Base-by-base conservation (phyloP, 192 early-diverging fungal genomes). In the Umbelopsis isabellina region DNA sequence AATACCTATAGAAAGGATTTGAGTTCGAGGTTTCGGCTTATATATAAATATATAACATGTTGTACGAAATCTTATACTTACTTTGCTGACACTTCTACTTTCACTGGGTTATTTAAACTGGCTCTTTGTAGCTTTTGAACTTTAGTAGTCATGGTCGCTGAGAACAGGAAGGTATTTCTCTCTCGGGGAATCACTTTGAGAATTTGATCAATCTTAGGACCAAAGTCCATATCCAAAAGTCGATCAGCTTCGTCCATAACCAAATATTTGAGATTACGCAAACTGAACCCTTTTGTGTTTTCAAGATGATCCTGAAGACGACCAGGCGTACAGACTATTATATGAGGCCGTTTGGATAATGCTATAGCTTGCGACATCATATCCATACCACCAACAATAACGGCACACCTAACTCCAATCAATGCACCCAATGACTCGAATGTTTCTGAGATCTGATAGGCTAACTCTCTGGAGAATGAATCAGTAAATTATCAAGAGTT, bases 91-190 rank as follows among this genome's bases (percentile, higher is more conserved):
- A 99, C 95, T 77, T 97, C 94, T 21, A 99, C 82, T 75, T 95
- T 97, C 49, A 97, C 96, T 9, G 97, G 97, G 66, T 97, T 91
- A 27, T 84, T 82, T 46, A 99, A 88, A 72, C 93, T 95, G 66
- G 92, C 92, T 75, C 93, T 79, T 75, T 95, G 97, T 52, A 99
- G 87, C 80, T 99, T 99, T 50, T 95, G 95, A 7, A 99, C 97
- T 75, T 97, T 97, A 27, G 90, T 96, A 1, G 97, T 99, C 97
- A 99, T 98, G 0, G 97, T 99, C 7, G 97, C 97, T 8, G 96
- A 97, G 75, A 98, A 98, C 66, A 98, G 72, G 79, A 90, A 96
- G 0, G 95, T 97, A 72, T 92, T 92, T 73, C 95, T 88, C 75
- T 97, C 95, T 70, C 92, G 85, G 22, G 95, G 97, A 70, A 96